Evolutionary conservation across 495 filamentous ascomycete species (phyloP).

Genomic region (Daldinia concentrica): DNA sequence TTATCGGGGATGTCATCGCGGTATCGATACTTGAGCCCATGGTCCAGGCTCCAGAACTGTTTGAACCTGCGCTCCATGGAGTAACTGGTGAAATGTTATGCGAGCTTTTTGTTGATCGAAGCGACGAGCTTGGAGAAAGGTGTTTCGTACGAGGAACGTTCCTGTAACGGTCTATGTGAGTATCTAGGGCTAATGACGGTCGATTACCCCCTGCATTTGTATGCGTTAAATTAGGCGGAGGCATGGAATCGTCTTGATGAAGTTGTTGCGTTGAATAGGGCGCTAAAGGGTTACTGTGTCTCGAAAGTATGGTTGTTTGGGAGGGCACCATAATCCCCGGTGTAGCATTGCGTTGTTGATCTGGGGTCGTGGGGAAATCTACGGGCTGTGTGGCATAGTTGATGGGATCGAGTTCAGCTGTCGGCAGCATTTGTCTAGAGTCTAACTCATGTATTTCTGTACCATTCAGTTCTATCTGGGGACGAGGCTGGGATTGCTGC

Average conservation of each 20-base stretch:
- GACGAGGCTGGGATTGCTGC: conserved; percentile 12
- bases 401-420: conserved; percentile 41
- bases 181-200: conserved; percentile 44
- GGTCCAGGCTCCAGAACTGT: conserved; percentile 36
- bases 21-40: conserved; percentile 32
- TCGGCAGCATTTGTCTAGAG: conserved; percentile 46
- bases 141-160: conserved; percentile 33
- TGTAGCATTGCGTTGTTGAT: conserved; percentile 7
- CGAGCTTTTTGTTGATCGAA: conserved; percentile 36
- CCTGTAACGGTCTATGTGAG: conserved; percentile 42
- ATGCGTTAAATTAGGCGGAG: conserved; percentile 10
- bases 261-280: not conserved
- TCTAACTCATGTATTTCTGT: conserved; percentile 58
- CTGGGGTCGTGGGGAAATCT: conserved; percentile 15
- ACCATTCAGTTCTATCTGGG: conserved; percentile 50
- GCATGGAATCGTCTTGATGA: conserved; percentile 21
- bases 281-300: conserved; percentile 1
- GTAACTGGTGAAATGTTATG: conserved; percentile 44
- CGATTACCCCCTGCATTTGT: conserved; percentile 26
- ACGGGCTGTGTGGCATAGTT: conserved; percentile 33
- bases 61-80: conserved; percentile 42
- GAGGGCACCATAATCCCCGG: conserved; percentile 6
- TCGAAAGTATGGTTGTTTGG: conserved; percentile 10
- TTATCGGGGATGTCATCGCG: conserved; percentile 44
- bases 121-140: conserved; percentile 43